Percentiles rank a stretch among this genome's conserved stretches.
Conservation (phyloP, 495 filamentous ascomycete genomes). For the Penicillium pancosmium region DNA sequence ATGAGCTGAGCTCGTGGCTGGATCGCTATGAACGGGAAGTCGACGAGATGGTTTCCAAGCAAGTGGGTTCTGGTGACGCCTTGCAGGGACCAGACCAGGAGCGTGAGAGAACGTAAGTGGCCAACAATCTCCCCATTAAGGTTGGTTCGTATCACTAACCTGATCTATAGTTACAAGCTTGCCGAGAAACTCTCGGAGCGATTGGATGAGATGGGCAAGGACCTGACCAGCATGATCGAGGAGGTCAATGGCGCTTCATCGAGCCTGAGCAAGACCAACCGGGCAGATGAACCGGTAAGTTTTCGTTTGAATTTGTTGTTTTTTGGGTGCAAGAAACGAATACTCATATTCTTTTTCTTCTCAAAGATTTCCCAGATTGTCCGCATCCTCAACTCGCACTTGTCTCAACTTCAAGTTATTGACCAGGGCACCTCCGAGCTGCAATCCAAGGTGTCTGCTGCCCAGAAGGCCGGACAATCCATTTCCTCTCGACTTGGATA, state of each 20-base stretch:
- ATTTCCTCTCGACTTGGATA: slow-evolving; percentile 68
- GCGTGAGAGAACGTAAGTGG: slow-evolving; percentile 77
- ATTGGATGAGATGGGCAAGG: slow-evolving; percentile 87
- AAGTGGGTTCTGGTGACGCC: slow-evolving; percentile 66
- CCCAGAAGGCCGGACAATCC: slow-evolving; percentile 72
- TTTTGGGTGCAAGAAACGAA: neutral
- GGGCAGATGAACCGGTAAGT: slow-evolving; percentile 90
- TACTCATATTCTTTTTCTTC: slow-evolving; percentile 9
- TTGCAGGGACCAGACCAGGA: slow-evolving; percentile 89
- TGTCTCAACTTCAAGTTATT: slow-evolving; percentile 86
- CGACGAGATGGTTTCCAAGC: slow-evolving; percentile 77
- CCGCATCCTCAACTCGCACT: slow-evolving; percentile 87
- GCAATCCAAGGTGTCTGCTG: slow-evolving; percentile 73
- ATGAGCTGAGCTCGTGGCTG: slow-evolving; percentile 80
- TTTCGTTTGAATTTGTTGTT: neutral
- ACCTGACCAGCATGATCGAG: slow-evolving; percentile 92
- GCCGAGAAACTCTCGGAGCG: slow-evolving; percentile 88
- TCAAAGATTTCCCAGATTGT: slow-evolving; percentile 88
- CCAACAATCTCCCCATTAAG: neutral
- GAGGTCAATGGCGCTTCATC: slow-evolving; percentile 90
- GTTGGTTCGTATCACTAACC: slow-evolving; percentile 1
- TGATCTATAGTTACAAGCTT: slow-evolving; percentile 65
- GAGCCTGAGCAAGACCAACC: slow-evolving; percentile 82
- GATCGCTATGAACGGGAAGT: slow-evolving; percentile 90
- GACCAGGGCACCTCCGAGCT: slow-evolving; percentile 81